Percentiles rank a stretch among this genome's conserved stretches.
These are phyloP conservation scores for Pterocarpus macrocarpus DNA, from an alignment of 306 rosid species.

Conservation along the genomic window DNA sequence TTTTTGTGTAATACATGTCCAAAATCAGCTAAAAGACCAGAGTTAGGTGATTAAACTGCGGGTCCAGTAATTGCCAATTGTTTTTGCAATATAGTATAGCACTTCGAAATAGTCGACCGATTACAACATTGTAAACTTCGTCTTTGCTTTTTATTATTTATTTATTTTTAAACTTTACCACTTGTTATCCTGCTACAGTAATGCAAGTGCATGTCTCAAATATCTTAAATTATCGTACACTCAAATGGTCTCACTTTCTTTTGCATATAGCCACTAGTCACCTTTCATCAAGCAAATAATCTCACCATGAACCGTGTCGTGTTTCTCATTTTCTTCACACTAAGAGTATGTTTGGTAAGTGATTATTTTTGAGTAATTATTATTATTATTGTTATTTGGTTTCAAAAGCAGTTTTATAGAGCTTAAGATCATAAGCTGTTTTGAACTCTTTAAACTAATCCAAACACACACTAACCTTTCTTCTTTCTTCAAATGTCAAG, in stretches of 20 bases:
- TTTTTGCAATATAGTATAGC: neutral
- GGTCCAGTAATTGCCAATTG: conserved; percentile 15
- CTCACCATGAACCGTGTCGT: conserved; percentile 25
- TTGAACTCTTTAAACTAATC: neutral
- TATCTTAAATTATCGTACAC: conserved; percentile 6
- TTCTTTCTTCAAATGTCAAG: neutral
- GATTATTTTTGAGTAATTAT: neutral
- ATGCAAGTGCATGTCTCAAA: neutral
- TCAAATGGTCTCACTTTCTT: conserved; percentile 17
- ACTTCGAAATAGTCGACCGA: conserved; percentile 20
- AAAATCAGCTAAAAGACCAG: conserved; percentile 24
- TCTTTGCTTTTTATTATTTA: neutral
- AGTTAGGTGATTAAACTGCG: conserved; percentile 9
- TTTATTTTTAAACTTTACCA: conserved; percentile 4
- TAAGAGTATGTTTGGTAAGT: neutral
- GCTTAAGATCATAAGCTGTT: neutral
- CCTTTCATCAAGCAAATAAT: neutral
- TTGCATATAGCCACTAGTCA: neutral
- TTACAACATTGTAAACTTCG: neutral
- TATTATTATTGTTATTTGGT: no score
- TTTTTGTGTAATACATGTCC: conserved; percentile 12
- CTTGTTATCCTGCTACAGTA: neutral
- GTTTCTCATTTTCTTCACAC: conserved; percentile 32
- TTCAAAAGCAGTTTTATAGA: no score
- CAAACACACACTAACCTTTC: neutral